phyloP scores from a whole-genome alignment of 2,329 filamentous ascomycete genomes.

The Tolypocladium amazonense region DNA sequence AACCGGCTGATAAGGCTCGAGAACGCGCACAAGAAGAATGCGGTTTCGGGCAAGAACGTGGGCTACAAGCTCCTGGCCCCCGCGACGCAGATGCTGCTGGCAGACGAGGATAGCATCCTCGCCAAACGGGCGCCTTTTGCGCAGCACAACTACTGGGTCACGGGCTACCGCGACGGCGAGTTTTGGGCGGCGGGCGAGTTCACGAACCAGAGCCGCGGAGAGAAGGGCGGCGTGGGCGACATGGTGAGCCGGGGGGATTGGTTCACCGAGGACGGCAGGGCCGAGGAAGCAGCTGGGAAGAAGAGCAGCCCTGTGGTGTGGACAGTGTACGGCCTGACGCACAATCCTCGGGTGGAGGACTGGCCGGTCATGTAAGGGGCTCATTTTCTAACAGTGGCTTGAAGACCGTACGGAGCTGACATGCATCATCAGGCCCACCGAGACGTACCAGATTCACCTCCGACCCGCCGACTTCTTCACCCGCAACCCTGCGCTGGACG shows the following conservation, averaged over 20 bases:
- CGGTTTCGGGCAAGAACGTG: conserved; percentile 35
- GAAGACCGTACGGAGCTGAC: not conserved
- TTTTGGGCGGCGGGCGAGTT: conserved; percentile 40
- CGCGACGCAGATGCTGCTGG: conserved; percentile 35
- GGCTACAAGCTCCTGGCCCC: conserved; percentile 38
- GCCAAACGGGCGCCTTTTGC: conserved; percentile 33
- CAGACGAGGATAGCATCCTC: conserved; percentile 31
- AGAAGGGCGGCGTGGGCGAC: conserved; percentile 31
- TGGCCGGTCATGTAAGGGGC: conserved; percentile 39
- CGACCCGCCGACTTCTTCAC: conserved; percentile 34
- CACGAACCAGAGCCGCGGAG: conserved; percentile 36
- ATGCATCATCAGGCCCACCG: conserved; percentile 27
- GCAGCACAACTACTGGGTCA: conserved; percentile 37
- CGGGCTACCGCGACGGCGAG: conserved; percentile 37
- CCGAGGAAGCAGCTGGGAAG: conserved; percentile 3
- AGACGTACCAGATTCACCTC: conserved; percentile 33
- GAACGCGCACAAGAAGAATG: conserved; percentile 33
- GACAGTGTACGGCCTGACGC: conserved; percentile 38
- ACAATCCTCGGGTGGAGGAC: conserved; percentile 37
- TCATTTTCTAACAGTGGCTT: not conserved
- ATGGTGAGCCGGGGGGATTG: conserved; percentile 37
- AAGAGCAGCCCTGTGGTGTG: conserved; percentile 29
- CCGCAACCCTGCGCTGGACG: conserved; percentile 34
- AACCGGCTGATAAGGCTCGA: conserved; percentile 41
- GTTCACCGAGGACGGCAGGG: conserved; percentile 23